These are phyloP conservation scores for Phytophthora tubulina DNA, from an alignment of 352 stramenopile species.

Conservation along the genomic window DNA sequence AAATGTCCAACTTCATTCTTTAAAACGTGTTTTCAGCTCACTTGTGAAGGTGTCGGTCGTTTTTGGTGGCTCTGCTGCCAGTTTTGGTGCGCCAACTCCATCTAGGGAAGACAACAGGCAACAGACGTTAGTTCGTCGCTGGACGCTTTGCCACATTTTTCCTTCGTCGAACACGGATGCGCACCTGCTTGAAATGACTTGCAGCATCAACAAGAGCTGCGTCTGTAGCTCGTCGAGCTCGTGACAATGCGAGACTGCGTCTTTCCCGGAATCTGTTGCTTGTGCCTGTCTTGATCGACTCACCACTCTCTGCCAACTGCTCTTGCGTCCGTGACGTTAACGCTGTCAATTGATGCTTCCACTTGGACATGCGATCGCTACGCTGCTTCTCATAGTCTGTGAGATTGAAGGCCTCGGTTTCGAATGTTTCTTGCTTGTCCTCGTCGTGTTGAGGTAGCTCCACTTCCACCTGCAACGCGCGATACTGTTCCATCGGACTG, in stretches of 20 bases:
- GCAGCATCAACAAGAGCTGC: constrained; percentile 58
- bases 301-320: constrained; percentile 43
- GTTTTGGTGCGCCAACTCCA: constrained; percentile 64
- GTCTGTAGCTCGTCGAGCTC: constrained; percentile 49
- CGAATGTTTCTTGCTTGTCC: constrained; percentile 23
- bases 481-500: constrained; percentile 47
- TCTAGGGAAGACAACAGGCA: constrained; percentile 44
- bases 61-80: constrained; percentile 61
- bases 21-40: constrained; percentile 27
- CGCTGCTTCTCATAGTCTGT: constrained; percentile 59
- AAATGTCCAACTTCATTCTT: constrained; percentile 17
- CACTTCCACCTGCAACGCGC: constrained; percentile 39
- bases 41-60: constrained; percentile 44
- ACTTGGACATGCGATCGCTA: constrained; percentile 54
- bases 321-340: constrained; percentile 56
- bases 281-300: constrained; percentile 21
- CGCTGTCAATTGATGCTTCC: constrained; percentile 60
- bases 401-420: constrained; percentile 25
- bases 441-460: constrained; percentile 31
- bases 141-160: constrained; percentile 10
- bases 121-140: constrained; percentile 28
- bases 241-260: constrained; percentile 38
- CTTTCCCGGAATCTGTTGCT: constrained; percentile 33
- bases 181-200: constrained; percentile 67
- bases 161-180: constrained; percentile 7